Percentiles rank a stretch among this genome's conserved stretches.
phyloP scores from a whole-genome alignment of 805 yeast species.

The Schwanniomyces sp. region DNA sequence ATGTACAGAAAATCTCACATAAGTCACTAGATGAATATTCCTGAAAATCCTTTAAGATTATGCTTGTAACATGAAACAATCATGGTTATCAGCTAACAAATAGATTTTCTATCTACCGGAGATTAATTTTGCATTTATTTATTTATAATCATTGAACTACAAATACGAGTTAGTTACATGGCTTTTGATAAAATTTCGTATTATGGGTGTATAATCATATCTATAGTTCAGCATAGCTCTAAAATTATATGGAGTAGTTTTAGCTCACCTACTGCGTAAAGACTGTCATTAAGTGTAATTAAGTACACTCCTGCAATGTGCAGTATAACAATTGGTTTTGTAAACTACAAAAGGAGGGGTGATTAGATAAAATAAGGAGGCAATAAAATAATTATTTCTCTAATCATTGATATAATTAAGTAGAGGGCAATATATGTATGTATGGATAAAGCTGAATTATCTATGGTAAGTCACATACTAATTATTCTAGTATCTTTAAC shows the following conservation, averaged over 20 bases:
- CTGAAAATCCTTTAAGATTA: no score
- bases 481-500: not conserved
- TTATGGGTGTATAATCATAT: no score
- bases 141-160: no score
- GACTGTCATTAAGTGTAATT: not conserved
- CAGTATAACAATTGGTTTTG: not conserved
- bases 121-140: no score
- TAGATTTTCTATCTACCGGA: no score
- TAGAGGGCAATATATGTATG: not conserved
- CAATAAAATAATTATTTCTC: not conserved
- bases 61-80: no score
- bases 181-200: no score
- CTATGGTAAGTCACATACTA: not conserved
- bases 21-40: not conserved
- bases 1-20: not conserved
- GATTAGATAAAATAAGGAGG: not conserved
- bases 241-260: no score
- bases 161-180: no score
- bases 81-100: no score
- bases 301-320: not conserved
- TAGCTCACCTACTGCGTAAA: no score
- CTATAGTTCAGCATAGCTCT: no score
- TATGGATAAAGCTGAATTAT: not conserved
- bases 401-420: not conserved
- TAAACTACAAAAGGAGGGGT: not conserved